Percentiles rank a stretch among this genome's conserved stretches.
These are phyloP conservation scores for Nitzschia palea DNA, from an alignment of 108 stramenopile species.

Conservation along the genomic window DNA sequence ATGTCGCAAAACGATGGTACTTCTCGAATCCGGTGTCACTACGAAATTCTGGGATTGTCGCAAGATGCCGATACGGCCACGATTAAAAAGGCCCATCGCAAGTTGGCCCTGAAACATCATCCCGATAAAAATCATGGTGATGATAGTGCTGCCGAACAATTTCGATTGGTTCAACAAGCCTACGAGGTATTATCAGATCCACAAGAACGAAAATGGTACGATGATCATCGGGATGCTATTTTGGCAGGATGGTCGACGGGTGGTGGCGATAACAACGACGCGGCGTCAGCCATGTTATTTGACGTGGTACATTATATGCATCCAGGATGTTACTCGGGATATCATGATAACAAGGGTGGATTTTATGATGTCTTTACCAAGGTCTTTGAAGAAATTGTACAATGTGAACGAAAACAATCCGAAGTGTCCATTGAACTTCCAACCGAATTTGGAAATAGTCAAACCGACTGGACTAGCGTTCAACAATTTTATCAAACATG, in stretches of 20 bases:
- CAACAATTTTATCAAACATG: conserved; percentile 71
- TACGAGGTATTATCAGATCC: conserved; percentile 93
- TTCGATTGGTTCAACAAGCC: conserved; percentile 87
- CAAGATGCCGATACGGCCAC: conserved; percentile 79
- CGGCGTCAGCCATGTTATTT: conserved; percentile 56
- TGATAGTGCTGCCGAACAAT: conserved; percentile 50
- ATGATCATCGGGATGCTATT: conserved; percentile 88
- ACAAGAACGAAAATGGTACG: conserved; percentile 90
- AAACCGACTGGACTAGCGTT: conserved; percentile 57
- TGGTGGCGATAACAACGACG: conserved; percentile 31
- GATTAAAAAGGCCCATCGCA: conserved; percentile 95
- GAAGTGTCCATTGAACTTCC: conserved; percentile 53
- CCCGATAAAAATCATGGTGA: conserved; percentile 88
- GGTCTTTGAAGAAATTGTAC: conserved; percentile 66
- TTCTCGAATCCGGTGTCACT: conserved; percentile 75
- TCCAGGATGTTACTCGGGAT: conserved; percentile 73
- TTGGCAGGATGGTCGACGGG: conserved; percentile 58
- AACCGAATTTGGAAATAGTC: conserved; percentile 57
- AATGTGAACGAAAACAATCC: conserved; percentile 52
- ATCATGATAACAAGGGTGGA: conserved; percentile 52
- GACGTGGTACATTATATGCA: conserved; percentile 73
- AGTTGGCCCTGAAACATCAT: conserved; percentile 89
- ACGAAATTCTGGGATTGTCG: conserved; percentile 88
- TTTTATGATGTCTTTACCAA: conserved; percentile 65
- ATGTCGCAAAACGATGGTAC: too few species aligned